Conservation (phyloP, 768 basidiomycete species). For the Suillus paluster region DNA sequence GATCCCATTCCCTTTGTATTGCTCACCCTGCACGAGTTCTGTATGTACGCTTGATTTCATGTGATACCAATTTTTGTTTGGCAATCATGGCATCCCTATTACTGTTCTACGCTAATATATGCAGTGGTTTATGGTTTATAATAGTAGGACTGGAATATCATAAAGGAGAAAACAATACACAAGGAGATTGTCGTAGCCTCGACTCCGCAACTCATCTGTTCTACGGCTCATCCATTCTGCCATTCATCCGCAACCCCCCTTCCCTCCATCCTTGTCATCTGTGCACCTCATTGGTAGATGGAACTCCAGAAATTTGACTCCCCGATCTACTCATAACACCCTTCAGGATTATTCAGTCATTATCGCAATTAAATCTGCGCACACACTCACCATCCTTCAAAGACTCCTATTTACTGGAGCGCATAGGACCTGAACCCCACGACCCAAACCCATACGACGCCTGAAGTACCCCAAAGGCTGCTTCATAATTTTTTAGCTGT, state of each 20-base stretch:
- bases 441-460: conserved; percentile 9
- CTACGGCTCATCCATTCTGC: too few species aligned
- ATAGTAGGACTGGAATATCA: background rate
- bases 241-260: too few species aligned
- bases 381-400: background rate
- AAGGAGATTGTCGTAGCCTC: background rate
- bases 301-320: background rate
- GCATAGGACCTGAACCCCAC: background rate
- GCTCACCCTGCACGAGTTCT: background rate
- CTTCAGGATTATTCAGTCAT: background rate
- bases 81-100: background rate
- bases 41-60: conserved; percentile 10
- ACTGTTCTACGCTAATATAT: conserved; percentile 8
- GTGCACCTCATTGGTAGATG: background rate
- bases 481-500: conserved; percentile 10
- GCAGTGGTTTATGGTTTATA: conserved; percentile 5
- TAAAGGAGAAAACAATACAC: background rate
- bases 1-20: background rate
- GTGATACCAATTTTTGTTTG: conserved; percentile 9
- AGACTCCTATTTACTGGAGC: conserved; percentile 4
- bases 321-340: background rate
- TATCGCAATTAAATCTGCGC: background rate
- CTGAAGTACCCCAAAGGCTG: conserved; percentile 5
- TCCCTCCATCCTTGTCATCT: background rate
- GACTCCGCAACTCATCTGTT: background rate